A percentile compares a stretch with the other conserved stretches of the same genome.
Conservation (phyloP, 2,329 filamentous ascomycete species). For the Aspergillus pseudoglaucus region DNA sequence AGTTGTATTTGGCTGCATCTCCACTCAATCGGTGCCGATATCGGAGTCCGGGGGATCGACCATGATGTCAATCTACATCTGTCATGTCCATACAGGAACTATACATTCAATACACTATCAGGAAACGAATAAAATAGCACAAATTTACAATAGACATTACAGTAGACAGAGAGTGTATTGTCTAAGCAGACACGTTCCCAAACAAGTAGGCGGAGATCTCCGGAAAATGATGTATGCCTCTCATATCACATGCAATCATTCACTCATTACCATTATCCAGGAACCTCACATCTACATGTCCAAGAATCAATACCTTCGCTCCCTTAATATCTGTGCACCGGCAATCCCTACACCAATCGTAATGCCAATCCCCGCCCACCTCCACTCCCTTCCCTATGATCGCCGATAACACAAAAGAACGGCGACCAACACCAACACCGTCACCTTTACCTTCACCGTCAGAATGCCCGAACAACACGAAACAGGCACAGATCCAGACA, state of each 20-base stretch:
- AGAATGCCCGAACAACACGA: not conserved
- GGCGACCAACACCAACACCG: not conserved
- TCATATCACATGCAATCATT: not conserved
- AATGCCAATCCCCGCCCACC: not conserved
- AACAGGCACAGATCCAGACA: constrained; percentile 10
- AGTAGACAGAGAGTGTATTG: not conserved
- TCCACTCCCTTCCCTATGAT: not conserved
- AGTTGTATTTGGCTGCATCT: constrained; percentile 8
- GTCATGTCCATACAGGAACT: not conserved
- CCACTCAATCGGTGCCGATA: not conserved
- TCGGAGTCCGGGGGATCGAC: not conserved
- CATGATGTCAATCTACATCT: not conserved
- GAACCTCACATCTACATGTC: not conserved
- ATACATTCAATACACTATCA: not conserved
- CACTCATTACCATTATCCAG: not conserved
- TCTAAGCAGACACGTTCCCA: not conserved
- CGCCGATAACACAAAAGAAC: not conserved
- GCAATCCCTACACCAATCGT: not conserved
- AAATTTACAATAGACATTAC: not conserved
- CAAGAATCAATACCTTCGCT: not conserved
- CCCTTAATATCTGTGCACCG: not conserved
- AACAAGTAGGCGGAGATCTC: not conserved
- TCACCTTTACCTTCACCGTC: not conserved
- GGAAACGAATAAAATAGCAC: not conserved
- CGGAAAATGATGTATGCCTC: not conserved